Percentiles rank a stretch among this genome's conserved stretches.
Conservation (phyloP, 768 basidiomycete species). For the Tremella yokohamensis region DNA sequence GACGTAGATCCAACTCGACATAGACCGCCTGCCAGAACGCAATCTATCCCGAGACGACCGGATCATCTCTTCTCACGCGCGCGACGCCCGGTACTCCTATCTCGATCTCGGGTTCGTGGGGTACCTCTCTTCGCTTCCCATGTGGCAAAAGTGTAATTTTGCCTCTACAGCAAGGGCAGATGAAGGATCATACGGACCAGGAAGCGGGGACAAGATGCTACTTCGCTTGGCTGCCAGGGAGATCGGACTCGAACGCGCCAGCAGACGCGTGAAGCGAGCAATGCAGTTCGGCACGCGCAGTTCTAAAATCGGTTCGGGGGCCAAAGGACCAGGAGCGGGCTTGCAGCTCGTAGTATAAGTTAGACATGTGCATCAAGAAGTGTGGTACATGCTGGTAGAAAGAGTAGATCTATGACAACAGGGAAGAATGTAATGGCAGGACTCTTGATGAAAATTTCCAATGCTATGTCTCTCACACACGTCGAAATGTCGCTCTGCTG, state of each 20-base stretch:
- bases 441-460: neutral
- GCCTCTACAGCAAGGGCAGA: conserved; percentile 54
- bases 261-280: conserved; percentile 76
- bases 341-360: neutral
- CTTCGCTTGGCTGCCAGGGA: conserved; percentile 67
- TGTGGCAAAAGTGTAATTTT: conserved; percentile 77
- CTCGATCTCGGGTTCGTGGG: conserved; percentile 73
- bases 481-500: neutral
- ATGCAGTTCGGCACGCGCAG: conserved; percentile 81
- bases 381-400: neutral
- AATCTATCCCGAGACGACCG: conserved; percentile 95
- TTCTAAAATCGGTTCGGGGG: conserved; percentile 38
- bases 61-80: conserved; percentile 82
- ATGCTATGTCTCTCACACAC: conserved; percentile 4
- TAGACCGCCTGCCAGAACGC: conserved; percentile 77
- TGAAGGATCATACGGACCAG: conserved; percentile 42
- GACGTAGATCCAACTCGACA: conserved; percentile 78
- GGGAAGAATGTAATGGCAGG: neutral
- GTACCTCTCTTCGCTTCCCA: conserved; percentile 73
- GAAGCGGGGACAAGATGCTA: conserved; percentile 84
- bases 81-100: conserved; percentile 89
- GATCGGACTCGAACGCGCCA: conserved; percentile 73
- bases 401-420: conserved; percentile 3
- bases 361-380: conserved; percentile 1
- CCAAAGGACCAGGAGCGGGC: neutral